These are phyloP conservation scores for Myxozyma vanderwaltii DNA, from an alignment of 805 yeast genomes.

Conservation along the genomic window DNA sequence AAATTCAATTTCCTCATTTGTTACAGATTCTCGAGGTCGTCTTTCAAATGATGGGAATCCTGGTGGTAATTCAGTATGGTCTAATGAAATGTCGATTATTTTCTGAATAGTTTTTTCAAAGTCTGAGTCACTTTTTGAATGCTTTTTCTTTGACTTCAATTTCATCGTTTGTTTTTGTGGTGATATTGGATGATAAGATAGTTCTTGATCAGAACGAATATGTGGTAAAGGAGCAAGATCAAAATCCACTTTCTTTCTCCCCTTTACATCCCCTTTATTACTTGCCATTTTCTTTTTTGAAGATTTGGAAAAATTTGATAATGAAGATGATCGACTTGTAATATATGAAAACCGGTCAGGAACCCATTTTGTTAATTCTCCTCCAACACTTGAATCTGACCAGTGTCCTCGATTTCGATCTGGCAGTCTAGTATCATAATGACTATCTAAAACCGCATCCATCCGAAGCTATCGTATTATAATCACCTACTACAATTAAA, in stretches of 20 bases:
- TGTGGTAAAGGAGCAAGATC: too few relatives aligned
- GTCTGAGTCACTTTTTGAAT: not conserved
- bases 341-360: slow-evolving; percentile 25
- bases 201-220: too few relatives aligned
- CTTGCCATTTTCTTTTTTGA: not conserved
- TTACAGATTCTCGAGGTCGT: not conserved
- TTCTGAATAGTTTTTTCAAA: not conserved
- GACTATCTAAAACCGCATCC: not conserved
- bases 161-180: too few relatives aligned
- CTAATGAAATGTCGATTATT: not conserved
- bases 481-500: not conserved
- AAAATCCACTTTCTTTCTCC: too few relatives aligned
- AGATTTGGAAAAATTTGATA: not conserved
- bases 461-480: too few relatives aligned
- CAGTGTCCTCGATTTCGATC: slow-evolving; percentile 20
- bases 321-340: not conserved
- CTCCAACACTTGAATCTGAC: slow-evolving; percentile 29
- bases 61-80: not conserved
- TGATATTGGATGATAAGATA: too few relatives aligned
- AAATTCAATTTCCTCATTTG: not conserved
- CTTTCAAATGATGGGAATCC: not conserved
- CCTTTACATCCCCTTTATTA: too few relatives aligned
- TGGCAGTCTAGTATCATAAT: slow-evolving; percentile 4
- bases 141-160: not conserved
- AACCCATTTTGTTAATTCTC: slow-evolving; percentile 28